Evolutionary conservation across 2,329 filamentous ascomycete genomes (phyloP), one percentile per base, ranked within the genome.

Genomic region (Penicillium sp.): DNA sequence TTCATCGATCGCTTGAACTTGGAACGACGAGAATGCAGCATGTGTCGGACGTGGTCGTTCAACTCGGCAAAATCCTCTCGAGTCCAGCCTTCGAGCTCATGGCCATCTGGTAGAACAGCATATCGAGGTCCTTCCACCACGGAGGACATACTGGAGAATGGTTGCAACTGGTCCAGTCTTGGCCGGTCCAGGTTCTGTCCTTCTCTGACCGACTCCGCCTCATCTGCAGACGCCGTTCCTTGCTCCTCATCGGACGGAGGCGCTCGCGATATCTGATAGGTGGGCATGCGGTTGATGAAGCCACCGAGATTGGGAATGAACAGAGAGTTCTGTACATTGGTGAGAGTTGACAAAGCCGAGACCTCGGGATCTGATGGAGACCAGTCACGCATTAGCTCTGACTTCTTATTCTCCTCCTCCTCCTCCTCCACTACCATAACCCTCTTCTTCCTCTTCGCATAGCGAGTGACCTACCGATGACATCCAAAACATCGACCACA

Each of bases 281-380:
- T 90, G 1, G 88, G 88, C 51, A 84, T 77, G 42, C 89, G 80
- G 61, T 94, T 93, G 43, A 94, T 58, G 58, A 82, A 82, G 49
- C 76, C 74, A 36, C 88, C 88, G n/a, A 94, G 74, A 55, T 90
- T 84, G 0, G 89, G 89, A 2, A 94, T 74, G 67, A 94, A 94
- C 8, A 95, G 80, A 0, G 88, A 93, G 65, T 95, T 95, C 61
- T 94, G 88, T 18, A 95, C 84, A 60, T 95, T 95, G 38, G 87
- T 94, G 8, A 94, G 78, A 11, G 88, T 91, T 0, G 87, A 88
- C 3, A 95, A 73, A 0, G 88, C 88, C 33, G 87, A 82, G 3
- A 95, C 83, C 70, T 94, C 87, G 37, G 88, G 88, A 59, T 94
- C 88, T 90, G 6, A 26, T 35, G 18, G 6, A 32, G 2, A 33